A percentile compares a stretch with the other conserved stretches of the same genome.
These are phyloP conservation scores for Condylostoma magnum DNA, from an alignment of 169 alveolate species.

Conservation along the genomic window DNA sequence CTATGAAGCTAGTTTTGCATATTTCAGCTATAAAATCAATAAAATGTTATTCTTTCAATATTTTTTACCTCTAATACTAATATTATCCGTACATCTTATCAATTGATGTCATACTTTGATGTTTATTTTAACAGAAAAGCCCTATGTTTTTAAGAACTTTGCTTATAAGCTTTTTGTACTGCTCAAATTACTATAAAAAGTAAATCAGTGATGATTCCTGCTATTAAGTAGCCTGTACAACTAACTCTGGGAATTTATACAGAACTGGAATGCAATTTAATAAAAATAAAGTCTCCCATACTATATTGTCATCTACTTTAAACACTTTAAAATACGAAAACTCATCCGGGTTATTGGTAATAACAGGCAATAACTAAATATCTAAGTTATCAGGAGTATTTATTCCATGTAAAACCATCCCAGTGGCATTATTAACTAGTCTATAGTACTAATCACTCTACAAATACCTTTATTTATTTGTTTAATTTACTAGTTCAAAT, in stretches of 20 bases:
- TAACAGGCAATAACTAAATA: not conserved
- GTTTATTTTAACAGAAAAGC: constrained; percentile 22
- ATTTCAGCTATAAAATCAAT: constrained; percentile 18
- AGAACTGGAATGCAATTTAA: constrained; percentile 23
- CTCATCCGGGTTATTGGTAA: not conserved
- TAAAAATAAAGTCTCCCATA: constrained; percentile 26
- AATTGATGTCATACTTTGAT: not conserved
- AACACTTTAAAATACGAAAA: not conserved
- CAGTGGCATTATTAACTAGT: not conserved
- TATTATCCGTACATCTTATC: not conserved
- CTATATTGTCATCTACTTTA: not conserved
- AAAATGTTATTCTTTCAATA: constrained; percentile 11
- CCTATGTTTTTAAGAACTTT: not conserved
- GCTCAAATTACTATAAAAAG: not conserved
- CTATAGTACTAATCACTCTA: not conserved
- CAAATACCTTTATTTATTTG: not conserved
- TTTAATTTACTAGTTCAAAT: not conserved
- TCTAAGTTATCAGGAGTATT: not conserved
- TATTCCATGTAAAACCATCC: not conserved
- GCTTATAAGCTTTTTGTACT: not conserved
- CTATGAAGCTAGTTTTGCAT: not conserved
- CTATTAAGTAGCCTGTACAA: not conserved
- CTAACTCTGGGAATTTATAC: not conserved
- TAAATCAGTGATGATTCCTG: not conserved
- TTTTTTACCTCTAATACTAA: not conserved